Conservation (phyloP, 176 grass and related monocot species). For the Pontederia paniculata region DNA sequence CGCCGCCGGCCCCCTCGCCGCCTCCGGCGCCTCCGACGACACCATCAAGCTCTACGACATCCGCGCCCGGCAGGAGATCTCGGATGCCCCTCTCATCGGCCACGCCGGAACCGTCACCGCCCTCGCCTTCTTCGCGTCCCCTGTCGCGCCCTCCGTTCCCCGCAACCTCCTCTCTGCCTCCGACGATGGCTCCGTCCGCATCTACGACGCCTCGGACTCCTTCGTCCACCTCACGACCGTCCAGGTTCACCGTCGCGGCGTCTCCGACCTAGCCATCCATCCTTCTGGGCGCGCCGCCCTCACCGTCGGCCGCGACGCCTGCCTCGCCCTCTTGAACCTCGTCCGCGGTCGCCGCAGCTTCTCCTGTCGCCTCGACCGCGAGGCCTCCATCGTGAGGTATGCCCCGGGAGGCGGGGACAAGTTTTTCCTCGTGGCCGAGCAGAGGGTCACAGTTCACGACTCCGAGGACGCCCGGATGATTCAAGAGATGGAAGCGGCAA, state of each 20-base stretch:
- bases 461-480: conserved; percentile 64
- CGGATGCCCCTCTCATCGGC: conserved; percentile 47
- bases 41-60: conserved; percentile 80
- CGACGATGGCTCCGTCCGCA: conserved; percentile 59
- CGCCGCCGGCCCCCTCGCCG: conserved; percentile 26
- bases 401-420: conserved; percentile 19
- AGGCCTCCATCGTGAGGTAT: conserved; percentile 43
- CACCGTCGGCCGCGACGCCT: conserved; percentile 44
- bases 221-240: conserved; percentile 60
- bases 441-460: conserved; percentile 54
- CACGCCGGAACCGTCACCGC: conserved; percentile 60
- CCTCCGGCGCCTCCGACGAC: conserved; percentile 60
- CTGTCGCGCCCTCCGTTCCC: conserved; percentile 39
- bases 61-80: conserved; percentile 38
- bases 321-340: conserved; percentile 66
- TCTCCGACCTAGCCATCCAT: conserved; percentile 51
- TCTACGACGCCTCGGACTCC: conserved; percentile 60
- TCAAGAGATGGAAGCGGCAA: conserved; percentile 48
- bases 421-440: conserved; percentile 45
- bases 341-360: conserved; percentile 57
- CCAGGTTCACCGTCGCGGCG: conserved; percentile 23
- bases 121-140: conserved; percentile 59
- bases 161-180: conserved; percentile 80
- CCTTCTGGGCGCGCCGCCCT: conserved; percentile 54
- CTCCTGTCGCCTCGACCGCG: conserved; percentile 51